Percentiles rank a stretch among this genome's conserved stretches.
Evolutionary conservation across 768 basidiomycete genomes (phyloP).

Genomic region (Suillus weaverae): DNA sequence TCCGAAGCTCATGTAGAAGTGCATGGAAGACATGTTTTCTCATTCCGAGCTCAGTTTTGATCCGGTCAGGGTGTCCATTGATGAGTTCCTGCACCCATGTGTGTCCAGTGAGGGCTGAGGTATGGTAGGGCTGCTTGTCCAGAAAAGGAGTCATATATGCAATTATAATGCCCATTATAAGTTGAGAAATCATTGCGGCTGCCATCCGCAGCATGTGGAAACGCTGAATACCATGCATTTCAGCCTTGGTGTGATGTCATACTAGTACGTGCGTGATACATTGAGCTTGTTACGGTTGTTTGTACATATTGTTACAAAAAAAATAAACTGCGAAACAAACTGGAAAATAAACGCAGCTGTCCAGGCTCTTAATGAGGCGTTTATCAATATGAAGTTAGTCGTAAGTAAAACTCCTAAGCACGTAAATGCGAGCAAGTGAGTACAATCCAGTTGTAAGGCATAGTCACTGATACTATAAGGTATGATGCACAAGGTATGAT

Average conservation of each 20-base stretch:
- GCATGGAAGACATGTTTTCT: constrained; percentile 23
- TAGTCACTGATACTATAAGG: background rate
- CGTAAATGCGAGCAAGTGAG: background rate
- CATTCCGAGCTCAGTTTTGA: constrained; percentile 23
- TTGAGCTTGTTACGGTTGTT: too few relatives aligned
- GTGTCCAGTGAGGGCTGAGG: constrained; percentile 24
- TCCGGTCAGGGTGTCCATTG: constrained; percentile 22
- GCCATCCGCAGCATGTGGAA: background rate
- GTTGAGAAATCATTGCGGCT: background rate
- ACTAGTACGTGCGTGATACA: constrained; percentile 26
- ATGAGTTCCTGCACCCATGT: constrained; percentile 25
- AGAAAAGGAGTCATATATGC: background rate
- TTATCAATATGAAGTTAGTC: background rate
- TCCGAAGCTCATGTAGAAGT: constrained; percentile 14
- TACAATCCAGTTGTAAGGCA: background rate
- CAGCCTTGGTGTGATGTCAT: too few relatives aligned
- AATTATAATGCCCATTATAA: background rate
- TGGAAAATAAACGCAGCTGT: background rate
- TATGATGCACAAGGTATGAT: background rate
- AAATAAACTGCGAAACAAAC: background rate
- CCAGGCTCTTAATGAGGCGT: background rate
- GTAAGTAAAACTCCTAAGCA: background rate
- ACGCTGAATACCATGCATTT: background rate
- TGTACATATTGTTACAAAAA: too few relatives aligned
- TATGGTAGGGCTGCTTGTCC: constrained; percentile 18